A percentile compares a stretch with the other conserved stretches of the same genome.
phyloP scores from a whole-genome alignment of 2,329 filamentous ascomycete genomes.

The Neoascochyta sp. region DNA sequence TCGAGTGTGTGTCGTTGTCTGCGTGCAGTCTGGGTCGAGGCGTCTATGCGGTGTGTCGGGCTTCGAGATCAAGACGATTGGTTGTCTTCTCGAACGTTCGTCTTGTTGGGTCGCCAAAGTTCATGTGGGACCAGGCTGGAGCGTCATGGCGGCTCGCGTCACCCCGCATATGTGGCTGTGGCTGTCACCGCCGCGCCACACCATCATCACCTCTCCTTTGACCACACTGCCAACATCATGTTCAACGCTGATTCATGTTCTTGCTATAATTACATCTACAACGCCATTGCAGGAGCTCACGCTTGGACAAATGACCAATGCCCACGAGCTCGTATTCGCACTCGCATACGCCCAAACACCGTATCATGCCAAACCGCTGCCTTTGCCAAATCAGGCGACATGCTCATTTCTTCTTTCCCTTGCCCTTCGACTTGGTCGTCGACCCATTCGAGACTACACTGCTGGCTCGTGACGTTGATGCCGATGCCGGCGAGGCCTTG shows the following conservation, averaged over 20 bases:
- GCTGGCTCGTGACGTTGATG: conserved; percentile 78
- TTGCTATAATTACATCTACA: no score
- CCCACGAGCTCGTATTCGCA: no score
- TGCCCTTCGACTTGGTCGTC: conserved; percentile 47
- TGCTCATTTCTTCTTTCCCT: conserved; percentile 48
- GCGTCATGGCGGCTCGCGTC: conserved; percentile 7
- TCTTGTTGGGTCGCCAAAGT: conserved; percentile 5
- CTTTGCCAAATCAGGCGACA: not conserved
- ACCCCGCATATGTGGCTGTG: conserved; percentile 2
- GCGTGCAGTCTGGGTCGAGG: not conserved
- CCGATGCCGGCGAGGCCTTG: conserved; percentile 66
- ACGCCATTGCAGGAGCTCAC: no score
- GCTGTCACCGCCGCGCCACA: conserved; percentile 1
- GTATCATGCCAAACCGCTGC: conserved; percentile 7
- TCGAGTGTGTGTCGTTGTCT: not conserved
- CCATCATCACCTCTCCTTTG: not conserved
- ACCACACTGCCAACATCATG: no score
- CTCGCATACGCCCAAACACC: conserved; percentile 14
- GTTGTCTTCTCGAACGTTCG: conserved; percentile 11
- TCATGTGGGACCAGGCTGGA: conserved; percentile 4
- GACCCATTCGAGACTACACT: conserved; percentile 78
- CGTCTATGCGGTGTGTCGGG: conserved; percentile 4
- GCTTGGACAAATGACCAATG: no score
- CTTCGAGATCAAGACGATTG: conserved; percentile 1
- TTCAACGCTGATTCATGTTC: no score